Conservation (phyloP, 257 asterid species). For the Fraxinus cuspidata region DNA sequence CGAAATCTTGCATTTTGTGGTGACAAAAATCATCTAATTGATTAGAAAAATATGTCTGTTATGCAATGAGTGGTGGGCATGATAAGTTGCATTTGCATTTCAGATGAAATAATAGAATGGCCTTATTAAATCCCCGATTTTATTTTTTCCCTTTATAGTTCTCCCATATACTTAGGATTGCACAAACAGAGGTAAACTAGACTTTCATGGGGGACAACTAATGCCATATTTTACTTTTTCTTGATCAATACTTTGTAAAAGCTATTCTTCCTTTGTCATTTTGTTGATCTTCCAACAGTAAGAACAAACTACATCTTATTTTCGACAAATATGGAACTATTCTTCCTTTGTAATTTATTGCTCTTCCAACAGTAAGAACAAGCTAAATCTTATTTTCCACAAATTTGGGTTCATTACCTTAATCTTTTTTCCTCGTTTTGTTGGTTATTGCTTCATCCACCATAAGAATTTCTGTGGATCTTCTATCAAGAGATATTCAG, state of each 20-base stretch:
- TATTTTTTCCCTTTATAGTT: background rate
- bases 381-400: too few relatives aligned
- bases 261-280: background rate
- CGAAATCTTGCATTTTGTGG: background rate
- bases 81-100: background rate
- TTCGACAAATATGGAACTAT: too few relatives aligned
- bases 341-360: background rate
- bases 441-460: background rate
- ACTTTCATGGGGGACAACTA: background rate
- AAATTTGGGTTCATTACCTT: background rate
- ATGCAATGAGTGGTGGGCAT: background rate
- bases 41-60: background rate
- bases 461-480: background rate
- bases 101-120: too few relatives aligned
- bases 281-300: background rate
- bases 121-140: background rate
- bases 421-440: background rate
- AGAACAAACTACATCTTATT: too few relatives aligned
- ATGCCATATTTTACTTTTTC: background rate
- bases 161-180: too few relatives aligned
- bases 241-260: background rate
- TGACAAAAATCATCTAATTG: background rate
- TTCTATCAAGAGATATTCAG: background rate
- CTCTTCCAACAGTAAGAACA: too few relatives aligned
- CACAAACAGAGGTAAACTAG: too few relatives aligned